These are phyloP conservation scores for carrot (Daucus carota) DNA, from an alignment of 129 eudicot genomes.

Conservation along the genomic window DH1_v3.0 NC_030385.2:47113001-47113500, in stretches of 20 bases:
- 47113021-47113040: neutral
- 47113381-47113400: neutral
- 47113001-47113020: neutral
- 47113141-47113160: neutral
- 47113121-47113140: slow-evolving; percentile 1
- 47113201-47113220: neutral
- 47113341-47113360: neutral
- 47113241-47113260: neutral
- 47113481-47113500: slow-evolving; percentile 31
- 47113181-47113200: neutral
- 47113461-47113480: neutral
- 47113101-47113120: neutral
- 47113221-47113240: neutral
- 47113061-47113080: neutral
- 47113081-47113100: neutral
- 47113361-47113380: neutral
- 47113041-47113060: neutral
- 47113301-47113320: neutral
- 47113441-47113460: neutral
- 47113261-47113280: neutral
- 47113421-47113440: neutral
- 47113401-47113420: neutral
- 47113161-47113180: neutral
- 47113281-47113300: neutral
- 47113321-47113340: neutral